Evolutionary conservation across 768 basidiomycete genomes (phyloP).

Genomic region (Macrolepiota fuliginosa): DNA sequence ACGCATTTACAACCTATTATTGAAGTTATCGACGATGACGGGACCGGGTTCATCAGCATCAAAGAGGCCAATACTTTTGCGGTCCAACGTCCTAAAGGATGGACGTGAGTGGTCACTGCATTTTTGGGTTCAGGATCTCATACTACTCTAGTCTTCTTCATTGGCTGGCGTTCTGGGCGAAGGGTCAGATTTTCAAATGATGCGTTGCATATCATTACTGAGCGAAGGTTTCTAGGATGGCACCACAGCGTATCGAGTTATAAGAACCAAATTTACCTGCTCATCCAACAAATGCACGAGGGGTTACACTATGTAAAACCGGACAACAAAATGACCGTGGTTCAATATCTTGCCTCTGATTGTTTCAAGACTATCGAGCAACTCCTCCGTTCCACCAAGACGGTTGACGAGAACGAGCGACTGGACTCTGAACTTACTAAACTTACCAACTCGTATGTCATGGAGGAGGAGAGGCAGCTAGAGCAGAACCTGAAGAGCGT

Average conservation of each 20-base stretch:
- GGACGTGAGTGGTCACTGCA: constrained; percentile 27
- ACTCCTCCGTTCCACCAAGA: constrained; percentile 30
- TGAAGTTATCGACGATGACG: constrained; percentile 40
- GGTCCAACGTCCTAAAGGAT: constrained; percentile 28
- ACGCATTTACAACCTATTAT: constrained; percentile 39
- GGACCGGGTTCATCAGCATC: constrained; percentile 38
- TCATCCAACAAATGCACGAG: constrained; percentile 30
- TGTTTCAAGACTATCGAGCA: constrained; percentile 34
- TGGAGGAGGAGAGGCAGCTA: constrained; percentile 27
- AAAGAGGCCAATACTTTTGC: constrained; percentile 40
- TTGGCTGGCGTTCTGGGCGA: constrained; percentile 39
- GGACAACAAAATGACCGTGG: constrained; percentile 27
- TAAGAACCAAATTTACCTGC: constrained; percentile 29
- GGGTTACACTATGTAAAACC: constrained; percentile 28
- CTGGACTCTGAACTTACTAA: constrained; percentile 25
- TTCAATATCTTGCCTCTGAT: constrained; percentile 31
- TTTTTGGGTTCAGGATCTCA: not conserved
- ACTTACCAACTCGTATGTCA: constrained; percentile 26
- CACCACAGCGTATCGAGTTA: constrained; percentile 33
- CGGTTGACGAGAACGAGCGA: constrained; percentile 25
- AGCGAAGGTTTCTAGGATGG: constrained; percentile 26
- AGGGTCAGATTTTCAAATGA: constrained; percentile 18
- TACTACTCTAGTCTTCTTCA: constrained; percentile 24
- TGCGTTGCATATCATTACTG: not conserved
- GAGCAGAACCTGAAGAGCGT: constrained; percentile 26